A percentile compares a stretch with the other conserved stretches of the same genome.
Conservation (phyloP, 768 basidiomycete genomes). For the Lactifluus rugatus region DNA sequence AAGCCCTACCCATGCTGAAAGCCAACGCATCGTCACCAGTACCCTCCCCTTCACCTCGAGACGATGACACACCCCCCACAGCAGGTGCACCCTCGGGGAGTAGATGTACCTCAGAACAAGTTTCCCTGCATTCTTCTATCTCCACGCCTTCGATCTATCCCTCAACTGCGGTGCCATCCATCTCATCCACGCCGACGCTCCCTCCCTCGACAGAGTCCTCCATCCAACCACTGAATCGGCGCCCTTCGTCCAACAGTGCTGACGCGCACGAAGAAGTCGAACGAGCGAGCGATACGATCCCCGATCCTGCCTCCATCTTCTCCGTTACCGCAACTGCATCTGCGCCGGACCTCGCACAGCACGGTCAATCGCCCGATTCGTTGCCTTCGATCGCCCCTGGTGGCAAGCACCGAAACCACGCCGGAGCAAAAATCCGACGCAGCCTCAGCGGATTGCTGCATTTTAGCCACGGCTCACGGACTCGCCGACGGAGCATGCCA, state of each 20-base stretch:
- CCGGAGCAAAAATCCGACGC: constrained; percentile 4
- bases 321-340: not conserved
- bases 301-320: constrained; percentile 6
- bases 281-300: not conserved
- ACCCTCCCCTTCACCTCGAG: not conserved
- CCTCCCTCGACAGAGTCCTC: not conserved
- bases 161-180: not conserved
- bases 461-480: constrained; percentile 2
- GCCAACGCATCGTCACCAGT: not conserved
- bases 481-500: constrained; percentile 1
- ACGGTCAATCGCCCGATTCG: constrained; percentile 14
- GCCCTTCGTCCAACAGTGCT: too few species aligned
- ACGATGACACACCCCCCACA: not conserved
- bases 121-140: not conserved
- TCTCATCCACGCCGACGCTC: not conserved
- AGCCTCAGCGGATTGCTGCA: constrained; percentile 9
- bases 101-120: not conserved
- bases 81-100: too few species aligned
- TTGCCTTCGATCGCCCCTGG: not conserved
- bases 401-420: not conserved
- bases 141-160: not conserved
- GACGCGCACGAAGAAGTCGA: not conserved
- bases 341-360: constrained; percentile 1
- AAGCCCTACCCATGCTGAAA: not conserved
- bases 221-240: not conserved